phyloP scores from a whole-genome alignment of 2,329 filamentous ascomycete genomes.

The Alternaria tenuissima region DNA sequence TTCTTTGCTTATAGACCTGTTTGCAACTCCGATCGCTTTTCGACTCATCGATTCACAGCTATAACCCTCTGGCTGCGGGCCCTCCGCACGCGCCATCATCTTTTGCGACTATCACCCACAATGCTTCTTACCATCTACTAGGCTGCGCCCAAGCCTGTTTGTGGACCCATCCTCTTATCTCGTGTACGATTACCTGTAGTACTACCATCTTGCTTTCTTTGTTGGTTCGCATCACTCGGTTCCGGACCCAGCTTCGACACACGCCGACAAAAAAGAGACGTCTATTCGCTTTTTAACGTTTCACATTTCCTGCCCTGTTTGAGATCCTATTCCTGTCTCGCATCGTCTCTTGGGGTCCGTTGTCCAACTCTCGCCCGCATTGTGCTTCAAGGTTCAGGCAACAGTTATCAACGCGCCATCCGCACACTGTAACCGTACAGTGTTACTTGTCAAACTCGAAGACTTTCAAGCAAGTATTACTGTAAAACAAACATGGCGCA shows the following conservation, averaged over 20 bases:
- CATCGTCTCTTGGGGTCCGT: conserved; percentile 5
- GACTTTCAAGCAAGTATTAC: conserved; percentile 14
- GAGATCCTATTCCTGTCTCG: conserved; percentile 20
- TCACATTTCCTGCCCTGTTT: neutral
- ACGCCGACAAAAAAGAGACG: conserved; percentile 1
- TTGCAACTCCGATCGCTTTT: conserved; percentile 25
- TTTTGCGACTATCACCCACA: conserved; percentile 10
- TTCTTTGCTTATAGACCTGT: conserved; percentile 25
- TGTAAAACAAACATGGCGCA: conserved; percentile 22
- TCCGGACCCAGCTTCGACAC: conserved; percentile 10
- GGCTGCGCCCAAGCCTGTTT: conserved; percentile 17
- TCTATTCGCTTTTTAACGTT: neutral
- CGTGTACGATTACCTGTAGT: conserved; percentile 25
- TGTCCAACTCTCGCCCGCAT: conserved; percentile 24
- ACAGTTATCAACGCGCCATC: conserved; percentile 14
- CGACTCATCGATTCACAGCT: conserved; percentile 14
- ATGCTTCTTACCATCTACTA: conserved; percentile 23
- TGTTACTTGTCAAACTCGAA: conserved; percentile 17
- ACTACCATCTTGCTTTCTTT: conserved; percentile 19
- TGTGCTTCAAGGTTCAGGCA: conserved; percentile 26
- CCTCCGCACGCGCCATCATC: conserved; percentile 23
- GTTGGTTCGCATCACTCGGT: conserved; percentile 13
- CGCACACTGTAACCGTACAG: conserved; percentile 17
- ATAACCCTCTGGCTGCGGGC: conserved; percentile 24
- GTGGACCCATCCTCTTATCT: conserved; percentile 18